Conservation (phyloP, 2,329 filamentous ascomycete species). For the Fusarium beomiforme region DNA sequence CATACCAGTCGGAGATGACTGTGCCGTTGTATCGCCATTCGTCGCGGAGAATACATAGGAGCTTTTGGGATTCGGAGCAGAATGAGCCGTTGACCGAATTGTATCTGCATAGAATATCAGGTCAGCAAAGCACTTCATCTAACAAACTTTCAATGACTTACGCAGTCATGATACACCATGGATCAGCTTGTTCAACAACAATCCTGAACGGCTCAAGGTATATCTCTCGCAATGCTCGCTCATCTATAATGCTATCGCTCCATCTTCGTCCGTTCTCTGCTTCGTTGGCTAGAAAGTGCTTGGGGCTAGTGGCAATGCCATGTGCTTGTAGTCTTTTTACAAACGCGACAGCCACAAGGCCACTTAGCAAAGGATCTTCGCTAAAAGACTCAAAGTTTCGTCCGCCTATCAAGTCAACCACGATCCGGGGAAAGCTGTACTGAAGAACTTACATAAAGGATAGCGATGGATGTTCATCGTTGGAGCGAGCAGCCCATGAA, state of each 20-base stretch:
- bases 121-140: too few relatives aligned
- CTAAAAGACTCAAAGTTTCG: neutral
- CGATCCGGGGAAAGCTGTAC: too few relatives aligned
- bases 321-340: neutral
- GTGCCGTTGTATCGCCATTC: neutral
- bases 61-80: neutral
- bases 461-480: neutral
- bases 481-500: neutral
- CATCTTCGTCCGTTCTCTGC: neutral
- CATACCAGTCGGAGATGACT: neutral
- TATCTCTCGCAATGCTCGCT: neutral
- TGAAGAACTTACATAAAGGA: neutral
- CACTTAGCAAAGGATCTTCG: neutral
- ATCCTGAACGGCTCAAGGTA: neutral
- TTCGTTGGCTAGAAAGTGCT: neutral
- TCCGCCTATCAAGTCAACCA: neutral
- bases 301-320: neutral
- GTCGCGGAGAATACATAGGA: neutral
- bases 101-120: neutral
- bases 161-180: neutral
- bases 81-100: neutral
- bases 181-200: neutral
- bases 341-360: neutral
- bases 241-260: neutral
- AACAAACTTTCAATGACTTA: neutral